Base-by-base conservation (phyloP, 1,139 yeast genomes). In the Zygosaccharomyces pseudobailii region DNA sequence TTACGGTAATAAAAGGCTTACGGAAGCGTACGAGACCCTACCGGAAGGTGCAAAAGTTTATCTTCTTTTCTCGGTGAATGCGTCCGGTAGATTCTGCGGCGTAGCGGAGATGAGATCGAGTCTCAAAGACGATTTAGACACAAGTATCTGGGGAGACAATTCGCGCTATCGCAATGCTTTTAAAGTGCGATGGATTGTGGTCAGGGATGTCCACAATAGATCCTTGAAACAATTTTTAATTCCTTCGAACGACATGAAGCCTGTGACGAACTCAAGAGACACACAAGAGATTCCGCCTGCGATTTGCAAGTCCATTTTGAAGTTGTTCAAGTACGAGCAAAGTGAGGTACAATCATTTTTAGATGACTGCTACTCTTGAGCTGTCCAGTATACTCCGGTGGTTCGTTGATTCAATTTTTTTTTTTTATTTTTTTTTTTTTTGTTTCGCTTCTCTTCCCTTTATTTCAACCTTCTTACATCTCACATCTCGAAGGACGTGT, bases 11-110 rank as follows among this genome's bases (percentile, higher is more conserved):
- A 73, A 70, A 47, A 65, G 82, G 48, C 67, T 80, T 42, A 70
- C 76, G 38, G 70, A 67, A 45, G 75, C 76, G 0, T 74, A 54
- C 48, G 54, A 49, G 5, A 30, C 50, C 45, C 68, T 47, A 50
- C 38, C 51, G 10, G 47, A 46, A 40, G 63, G 53, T 31, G 58
- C 52, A 17, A 55, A 61, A 44, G 62, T 80, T 0, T 76, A 71
- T 51, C 60, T 80, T 19, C 73, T 80, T 52, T 80, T 78, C 57
- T 80, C 80, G 62, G 84, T 79, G 3, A 80, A 80, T 57, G 73
- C 76, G 0, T 77, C 82, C 23, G 82, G 84, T 0, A 73, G 71
- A 52, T 80, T 80, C 56, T 79, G 84, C 61, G 86, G 84, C 0
- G 71, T 80, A n/a, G 82, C 82, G 2, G 78, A 75, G 56, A 79